These are phyloP conservation scores for Adenanthera pavonina DNA, from an alignment of 306 rosid genomes.

Conservation along the genomic window DNA sequence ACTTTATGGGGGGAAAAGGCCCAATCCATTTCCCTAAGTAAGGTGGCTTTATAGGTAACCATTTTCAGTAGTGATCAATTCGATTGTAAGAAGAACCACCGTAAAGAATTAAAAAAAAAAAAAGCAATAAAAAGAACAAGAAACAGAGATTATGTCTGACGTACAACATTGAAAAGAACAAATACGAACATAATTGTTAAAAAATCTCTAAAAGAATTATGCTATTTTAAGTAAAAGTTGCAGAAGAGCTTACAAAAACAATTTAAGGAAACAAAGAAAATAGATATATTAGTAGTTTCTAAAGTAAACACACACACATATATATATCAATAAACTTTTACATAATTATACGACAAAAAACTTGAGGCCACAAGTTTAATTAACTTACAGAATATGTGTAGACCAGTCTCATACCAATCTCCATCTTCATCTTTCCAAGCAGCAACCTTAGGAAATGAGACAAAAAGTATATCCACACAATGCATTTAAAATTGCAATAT, in stretches of 20 bases:
- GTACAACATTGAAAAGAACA: not conserved
- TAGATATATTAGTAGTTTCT: not conserved
- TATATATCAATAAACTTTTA: not conserved
- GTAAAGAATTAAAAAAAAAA: not conserved
- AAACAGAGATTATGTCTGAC: not conserved
- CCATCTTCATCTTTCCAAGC: conserved; percentile 99
- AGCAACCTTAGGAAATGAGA: conserved; percentile 67
- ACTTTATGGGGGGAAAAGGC: not conserved
- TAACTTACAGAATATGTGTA: conserved; percentile 94
- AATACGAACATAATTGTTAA: not conserved
- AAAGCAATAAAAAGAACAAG: not conserved
- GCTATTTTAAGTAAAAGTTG: not conserved
- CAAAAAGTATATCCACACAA: conserved; percentile 28
- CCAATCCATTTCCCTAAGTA: not conserved
- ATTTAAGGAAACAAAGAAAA: conserved; percentile 7
- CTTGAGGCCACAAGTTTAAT: conserved; percentile 2
- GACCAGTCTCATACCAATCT: conserved; percentile 98
- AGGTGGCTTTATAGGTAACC: not conserved
- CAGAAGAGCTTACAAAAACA: not conserved
- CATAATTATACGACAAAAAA: conserved; percentile 19
- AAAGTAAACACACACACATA: not conserved
- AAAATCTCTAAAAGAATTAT: not conserved
- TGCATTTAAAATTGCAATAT: conserved; percentile 10
- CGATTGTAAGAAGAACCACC: not conserved
- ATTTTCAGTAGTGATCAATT: not conserved